Conservation (phyloP, 352 stramenopile genomes). For the Phytophthora boehmeriae region DNA sequence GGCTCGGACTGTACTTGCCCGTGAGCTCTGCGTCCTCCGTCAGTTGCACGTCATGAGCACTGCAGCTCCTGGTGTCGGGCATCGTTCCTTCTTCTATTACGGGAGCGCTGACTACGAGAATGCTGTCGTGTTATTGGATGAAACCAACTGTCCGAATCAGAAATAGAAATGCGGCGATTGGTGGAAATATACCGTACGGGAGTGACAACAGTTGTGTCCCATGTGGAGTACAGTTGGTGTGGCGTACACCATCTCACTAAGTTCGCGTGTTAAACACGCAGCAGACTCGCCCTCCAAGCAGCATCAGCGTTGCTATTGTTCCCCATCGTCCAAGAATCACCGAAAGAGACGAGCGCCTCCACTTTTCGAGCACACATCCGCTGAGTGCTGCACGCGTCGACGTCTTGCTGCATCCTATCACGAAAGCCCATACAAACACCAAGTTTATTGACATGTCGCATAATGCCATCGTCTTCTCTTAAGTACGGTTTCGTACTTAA, state of each 20-base stretch:
- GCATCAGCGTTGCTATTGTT: not conserved
- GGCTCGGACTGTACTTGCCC: slow-evolving; percentile 28
- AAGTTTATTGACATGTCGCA: slow-evolving; percentile 7
- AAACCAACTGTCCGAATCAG: no score
- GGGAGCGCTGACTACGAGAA: not conserved
- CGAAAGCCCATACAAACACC: not conserved
- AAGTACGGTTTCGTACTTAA: not conserved
- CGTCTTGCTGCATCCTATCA: slow-evolving; percentile 32
- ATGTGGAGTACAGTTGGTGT: no score
- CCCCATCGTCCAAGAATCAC: slow-evolving; percentile 1
- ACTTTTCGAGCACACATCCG: slow-evolving; percentile 6
- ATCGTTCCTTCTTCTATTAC: not conserved
- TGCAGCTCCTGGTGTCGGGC: not conserved
- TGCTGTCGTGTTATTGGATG: not conserved
- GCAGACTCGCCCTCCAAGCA: not conserved
- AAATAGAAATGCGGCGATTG: no score
- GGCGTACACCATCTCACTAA: no score
- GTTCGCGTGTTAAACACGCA: no score
- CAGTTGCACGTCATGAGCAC: slow-evolving; percentile 18
- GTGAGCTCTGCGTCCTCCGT: slow-evolving; percentile 20
- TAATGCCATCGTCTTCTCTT: not conserved
- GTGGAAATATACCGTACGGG: not conserved
- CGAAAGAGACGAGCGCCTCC: slow-evolving; percentile 2
- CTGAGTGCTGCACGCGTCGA: slow-evolving; percentile 11
- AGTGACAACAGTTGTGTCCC: not conserved